Percentiles rank a stretch among this genome's conserved stretches.
Evolutionary conservation across 129 eudicot genomes (phyloP).

Genomic region (Artemisia tridentata): DNA sequence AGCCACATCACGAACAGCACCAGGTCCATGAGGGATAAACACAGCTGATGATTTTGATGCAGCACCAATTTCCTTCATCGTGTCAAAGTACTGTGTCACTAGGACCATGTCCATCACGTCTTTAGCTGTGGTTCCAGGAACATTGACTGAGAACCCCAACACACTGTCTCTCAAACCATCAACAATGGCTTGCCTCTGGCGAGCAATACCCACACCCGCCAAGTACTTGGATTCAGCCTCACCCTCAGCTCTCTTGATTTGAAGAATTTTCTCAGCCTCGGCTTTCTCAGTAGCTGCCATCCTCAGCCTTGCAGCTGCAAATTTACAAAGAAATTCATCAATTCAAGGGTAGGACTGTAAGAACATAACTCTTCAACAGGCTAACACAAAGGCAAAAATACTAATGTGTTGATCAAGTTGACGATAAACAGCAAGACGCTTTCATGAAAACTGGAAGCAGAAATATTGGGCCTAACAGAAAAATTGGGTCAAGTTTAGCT

Average conservation of each 20-base stretch:
- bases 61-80: slow-evolving; percentile 76
- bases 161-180: slow-evolving; percentile 72
- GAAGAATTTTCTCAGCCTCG: slow-evolving; percentile 64
- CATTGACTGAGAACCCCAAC: slow-evolving; percentile 58
- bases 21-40: slow-evolving; percentile 70
- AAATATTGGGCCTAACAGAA: too few species aligned
- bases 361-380: too few species aligned
- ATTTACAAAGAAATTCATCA: background rate
- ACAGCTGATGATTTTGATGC: slow-evolving; percentile 61
- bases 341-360: too few species aligned
- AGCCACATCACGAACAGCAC: slow-evolving; percentile 67
- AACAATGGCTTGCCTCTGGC: slow-evolving; percentile 70
- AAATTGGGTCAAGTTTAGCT: too few species aligned
- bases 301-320: slow-evolving; percentile 61
- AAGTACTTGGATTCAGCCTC: slow-evolving; percentile 67
- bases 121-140: slow-evolving; percentile 64
- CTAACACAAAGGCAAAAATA: too few species aligned
- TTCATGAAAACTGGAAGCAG: too few species aligned
- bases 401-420: too few species aligned
- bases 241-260: slow-evolving; percentile 71
- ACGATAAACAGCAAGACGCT: too few species aligned
- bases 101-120: slow-evolving; percentile 78
- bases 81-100: slow-evolving; percentile 69
- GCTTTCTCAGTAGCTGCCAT: slow-evolving; percentile 72
- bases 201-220: slow-evolving; percentile 60